Evolutionary conservation across 1,284 basidiomycete species (phyloP), one percentile per base, ranked within the genome.

Genomic region (Pseudozyma hubeiensis): DNA sequence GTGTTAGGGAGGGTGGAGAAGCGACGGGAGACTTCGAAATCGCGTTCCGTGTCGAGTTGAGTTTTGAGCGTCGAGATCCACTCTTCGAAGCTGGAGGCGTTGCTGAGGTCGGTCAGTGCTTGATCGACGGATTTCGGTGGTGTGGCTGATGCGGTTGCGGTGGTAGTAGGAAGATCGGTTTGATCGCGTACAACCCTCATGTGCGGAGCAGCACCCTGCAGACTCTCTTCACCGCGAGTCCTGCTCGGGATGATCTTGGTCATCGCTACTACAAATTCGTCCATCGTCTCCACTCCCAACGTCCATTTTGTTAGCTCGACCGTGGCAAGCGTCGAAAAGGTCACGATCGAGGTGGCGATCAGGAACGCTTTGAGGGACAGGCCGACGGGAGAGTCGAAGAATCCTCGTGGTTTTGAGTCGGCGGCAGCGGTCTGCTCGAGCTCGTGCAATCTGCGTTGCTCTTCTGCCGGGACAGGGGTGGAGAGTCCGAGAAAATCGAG

Each of bases 231-330:
- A 13, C 61, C 66, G 13, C 34, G 50, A 10, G 24, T 19, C 16
- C 66, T 34, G 40, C 62, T 58, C 0, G 72, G 72, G 5, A 75
- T 48, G 49, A 75, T 54, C 40, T 52, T 56, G 6, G 66, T 61
- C 72, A 75, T 75, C 13, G 61, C 61, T 9, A 75, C 49, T 0
- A 75, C 72, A 34, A 75, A 70, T 7, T 75, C 72, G 63, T 75
- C 72, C 72, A 75, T 66, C 24, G 55, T 66, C 24, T 64, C 54
- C 10, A 75, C 72, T 13, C 62, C 72, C 1, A 75, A 29, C 11
- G 52, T 41, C 17, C 60, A 34, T 39, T 63, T 64, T 6, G 72
- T 58, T 14, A 40, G 30, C 44, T 75, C 66, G 7, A 75, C 59
- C 13, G 54, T 46, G 1, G 59, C 60, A 13, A 63, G 46, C 31